phyloP scores from a whole-genome alignment of 495 filamentous ascomycete genomes.

The Penicillium chermesinum region DNA sequence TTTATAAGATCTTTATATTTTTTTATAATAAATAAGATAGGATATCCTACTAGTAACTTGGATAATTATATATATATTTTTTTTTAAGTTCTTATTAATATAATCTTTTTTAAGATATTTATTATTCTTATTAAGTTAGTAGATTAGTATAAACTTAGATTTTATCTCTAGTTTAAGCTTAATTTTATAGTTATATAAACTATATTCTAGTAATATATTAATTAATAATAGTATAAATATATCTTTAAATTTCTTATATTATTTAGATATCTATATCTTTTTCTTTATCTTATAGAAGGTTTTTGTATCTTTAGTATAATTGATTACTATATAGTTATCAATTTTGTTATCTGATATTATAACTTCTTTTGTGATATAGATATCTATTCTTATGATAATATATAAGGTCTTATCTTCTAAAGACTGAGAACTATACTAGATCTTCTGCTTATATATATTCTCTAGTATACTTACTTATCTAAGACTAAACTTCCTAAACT shows the following conservation, averaged over 20 bases:
- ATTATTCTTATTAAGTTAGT: slow-evolving; percentile 11
- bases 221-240: slow-evolving; percentile 1
- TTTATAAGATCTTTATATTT: slow-evolving; percentile 14
- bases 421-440: neutral
- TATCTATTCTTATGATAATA: neutral
- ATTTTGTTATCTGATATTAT: neutral
- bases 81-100: slow-evolving; percentile 3
- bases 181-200: neutral
- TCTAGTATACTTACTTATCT: neutral
- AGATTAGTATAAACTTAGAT: slow-evolving; percentile 8
- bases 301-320: neutral
- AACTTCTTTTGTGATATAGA: neutral
- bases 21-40: slow-evolving; percentile 22
- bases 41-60: slow-evolving; percentile 6
- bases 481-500: neutral
- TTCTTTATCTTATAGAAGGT: neutral
- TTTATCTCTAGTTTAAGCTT: slow-evolving; percentile 5
- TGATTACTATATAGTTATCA: neutral
- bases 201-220: neutral
- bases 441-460: neutral
- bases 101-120: slow-evolving; percentile 1
- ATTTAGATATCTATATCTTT: neutral
- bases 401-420: neutral
- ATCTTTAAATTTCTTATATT: neutral
- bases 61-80: slow-evolving; percentile 14